Evolutionary conservation across 148 eudicot species (phyloP).

Genomic region (Persicaria maculosa): DNA sequence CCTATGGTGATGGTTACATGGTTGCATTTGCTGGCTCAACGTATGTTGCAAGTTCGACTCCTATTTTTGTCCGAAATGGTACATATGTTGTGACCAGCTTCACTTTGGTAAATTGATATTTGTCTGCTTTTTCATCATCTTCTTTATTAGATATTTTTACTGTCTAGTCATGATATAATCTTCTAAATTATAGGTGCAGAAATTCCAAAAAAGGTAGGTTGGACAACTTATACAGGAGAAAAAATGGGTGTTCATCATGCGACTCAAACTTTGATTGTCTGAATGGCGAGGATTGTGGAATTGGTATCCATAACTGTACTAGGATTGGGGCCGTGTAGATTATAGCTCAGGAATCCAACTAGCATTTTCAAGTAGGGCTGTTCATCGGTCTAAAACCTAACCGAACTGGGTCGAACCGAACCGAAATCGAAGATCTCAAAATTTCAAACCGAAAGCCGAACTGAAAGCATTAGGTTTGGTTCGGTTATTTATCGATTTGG

Average conservation of each 20-base stretch:
- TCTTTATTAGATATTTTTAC: background rate
- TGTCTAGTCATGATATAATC: background rate
- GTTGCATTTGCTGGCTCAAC: conserved; percentile 95
- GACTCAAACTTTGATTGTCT: conserved; percentile 69
- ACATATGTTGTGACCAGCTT: conserved; percentile 72
- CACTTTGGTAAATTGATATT: conserved; percentile 57
- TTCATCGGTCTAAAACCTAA: too few relatives aligned
- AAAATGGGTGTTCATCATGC: conserved; percentile 80
- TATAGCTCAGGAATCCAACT: conserved; percentile 84
- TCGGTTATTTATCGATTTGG: too few relatives aligned
- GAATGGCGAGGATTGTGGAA: conserved; percentile 74
- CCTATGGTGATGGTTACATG: conserved; percentile 64
- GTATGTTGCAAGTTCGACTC: conserved; percentile 86
- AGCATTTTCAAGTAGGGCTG: conserved; percentile 83
- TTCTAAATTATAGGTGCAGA: conserved; percentile 44
- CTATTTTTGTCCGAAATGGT: conserved; percentile 71
- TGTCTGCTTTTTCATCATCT: background rate
- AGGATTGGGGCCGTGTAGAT: conserved; percentile 62
- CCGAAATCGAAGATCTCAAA: too few relatives aligned
- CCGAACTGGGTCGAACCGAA: too few relatives aligned
- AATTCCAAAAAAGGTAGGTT: conserved; percentile 79
- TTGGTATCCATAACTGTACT: conserved; percentile 51
- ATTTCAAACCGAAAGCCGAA: too few relatives aligned
- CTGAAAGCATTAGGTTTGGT: too few relatives aligned
- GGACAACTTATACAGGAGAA: conserved; percentile 81